Evolutionary conservation across 139 green algal genomes (phyloP).

Genomic region (Asterochloris sp.): DNA sequence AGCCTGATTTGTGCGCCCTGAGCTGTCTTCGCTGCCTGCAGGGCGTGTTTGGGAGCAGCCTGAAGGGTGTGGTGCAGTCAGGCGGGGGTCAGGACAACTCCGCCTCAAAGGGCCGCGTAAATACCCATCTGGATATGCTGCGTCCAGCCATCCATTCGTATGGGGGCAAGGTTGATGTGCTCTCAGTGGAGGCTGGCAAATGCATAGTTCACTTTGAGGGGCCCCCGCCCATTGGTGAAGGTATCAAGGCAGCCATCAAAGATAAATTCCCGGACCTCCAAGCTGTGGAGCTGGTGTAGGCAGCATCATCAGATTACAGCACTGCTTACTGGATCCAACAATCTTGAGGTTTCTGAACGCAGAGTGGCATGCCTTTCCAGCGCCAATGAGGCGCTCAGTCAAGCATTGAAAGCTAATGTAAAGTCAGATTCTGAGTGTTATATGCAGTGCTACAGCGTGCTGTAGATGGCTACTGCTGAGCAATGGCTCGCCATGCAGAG

Average conservation of each 20-base stretch:
- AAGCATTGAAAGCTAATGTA: too few species aligned
- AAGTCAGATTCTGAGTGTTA: too few species aligned
- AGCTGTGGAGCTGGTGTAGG: conserved; percentile 40
- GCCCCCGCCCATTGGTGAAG: conserved; percentile 60
- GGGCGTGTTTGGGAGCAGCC: conserved; percentile 47
- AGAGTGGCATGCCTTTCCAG: too few species aligned
- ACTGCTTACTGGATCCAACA: too few species aligned
- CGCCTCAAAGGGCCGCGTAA: conserved; percentile 53
- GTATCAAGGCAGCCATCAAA: conserved; percentile 66
- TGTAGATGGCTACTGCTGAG: too few species aligned
- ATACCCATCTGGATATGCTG: conserved; percentile 82
- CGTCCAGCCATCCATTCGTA: conserved; percentile 70
- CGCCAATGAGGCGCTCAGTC: too few species aligned
- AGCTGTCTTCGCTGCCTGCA: not conserved
- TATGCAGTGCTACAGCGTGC: too few species aligned
- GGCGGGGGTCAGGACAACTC: conserved; percentile 35
- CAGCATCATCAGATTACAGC: not conserved
- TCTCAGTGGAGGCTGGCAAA: conserved; percentile 38
- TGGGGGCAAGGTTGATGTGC: conserved; percentile 71
- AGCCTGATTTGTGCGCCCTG: not conserved
- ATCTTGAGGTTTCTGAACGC: too few species aligned
- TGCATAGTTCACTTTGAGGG: conserved; percentile 56
- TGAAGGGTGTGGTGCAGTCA: conserved; percentile 39
- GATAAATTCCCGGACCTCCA: conserved; percentile 73
- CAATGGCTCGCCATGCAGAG: too few species aligned